Evolutionary conservation across 352 stramenopile species (phyloP), one percentile per base, ranked within the genome.

Genomic region (Phytophthora sansomeana): DNA sequence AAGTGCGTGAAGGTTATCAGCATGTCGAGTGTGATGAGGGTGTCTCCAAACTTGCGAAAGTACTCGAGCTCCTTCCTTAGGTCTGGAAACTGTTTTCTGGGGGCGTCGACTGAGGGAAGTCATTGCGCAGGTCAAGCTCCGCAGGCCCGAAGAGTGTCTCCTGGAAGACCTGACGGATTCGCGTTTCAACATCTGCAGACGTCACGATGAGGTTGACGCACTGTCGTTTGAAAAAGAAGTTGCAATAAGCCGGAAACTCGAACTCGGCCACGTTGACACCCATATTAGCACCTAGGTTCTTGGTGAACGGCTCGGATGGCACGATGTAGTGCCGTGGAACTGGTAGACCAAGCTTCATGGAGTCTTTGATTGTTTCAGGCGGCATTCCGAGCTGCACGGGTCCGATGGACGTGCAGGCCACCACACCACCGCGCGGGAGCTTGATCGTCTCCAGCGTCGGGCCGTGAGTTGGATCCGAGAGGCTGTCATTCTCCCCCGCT

Each of bases 311-410:
- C 69, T 99, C 95, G 10, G 93, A 93, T 14, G 95, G 95, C 11
- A 99, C 93, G 56, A 99, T 97, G 69, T 98, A 98, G 57, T 98
- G 92, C 6, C 87, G 79, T n/a, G 96, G 96, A 33, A 98, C 91
- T 11, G 83, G 79, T 10, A 98, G 80, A 3, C 95, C 96, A 14
- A 98, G 78, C 59, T 88, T 91, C 93, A 99, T 98, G 50, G 85
- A 97, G 74, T 99, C 96, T 69, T 99, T 99, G 85, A 99, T 99
- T 13, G 95, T 99, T 78, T 99, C 96, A 0, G 96, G 96, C 17
- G 96, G 96, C 69, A 99, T 98, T 56, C 96, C 96, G 47, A 98
- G 83, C 61, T 95, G 87, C 43, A 95, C 82, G 29, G 87, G 87
- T 1, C 87, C 88, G 38, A 95, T 88, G 52, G 79, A 89, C 5